Base-by-base conservation (phyloP, 2,329 filamentous ascomycete species). In the Botrytis deweyae region DNA sequence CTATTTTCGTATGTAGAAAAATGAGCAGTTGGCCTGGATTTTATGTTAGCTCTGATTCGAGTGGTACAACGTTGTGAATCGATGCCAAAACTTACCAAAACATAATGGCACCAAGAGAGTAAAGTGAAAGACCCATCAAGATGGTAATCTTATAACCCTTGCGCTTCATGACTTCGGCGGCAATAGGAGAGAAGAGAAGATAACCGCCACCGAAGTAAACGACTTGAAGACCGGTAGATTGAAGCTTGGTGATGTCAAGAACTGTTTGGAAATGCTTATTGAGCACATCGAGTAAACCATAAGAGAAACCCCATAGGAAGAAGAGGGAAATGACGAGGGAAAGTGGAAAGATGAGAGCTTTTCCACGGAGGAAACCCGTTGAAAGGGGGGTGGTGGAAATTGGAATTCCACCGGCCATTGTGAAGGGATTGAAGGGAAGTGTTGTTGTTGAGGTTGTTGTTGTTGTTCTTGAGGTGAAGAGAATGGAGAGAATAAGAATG, bases 291-390 rank as follows among this genome's bases (percentile, higher is more conserved):
- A 97, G 85, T 3, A 97, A 86, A 0, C 94, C 94, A 78, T 97
- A 97, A 0, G 93, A 94, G 75, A 97, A 91, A 0, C 94, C 94
- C 94, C 94, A 97, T 4, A 97, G 84, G 76, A 97, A 89, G 83
- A 97, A 97, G 0, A 97, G 85, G 10, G 95, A 87, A 5, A 92
- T 92, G 44, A 96, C 93, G 78, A 76, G 87, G 76, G 79, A 85
- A 66, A 87, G 83, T 16, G 86, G 86, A 76, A 85, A 82, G 79
- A 87, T 85, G 71, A 87, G 83, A 22, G 78, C 78, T 52, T 73
- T 78, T 66, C 81, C 83, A 81, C 73, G 82, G 80, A 75, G 81
- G 79, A 82, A 84, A 74, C 83, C 83, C 67, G 82, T 81, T 69
- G 80, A 79, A 42, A 84, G 78, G 44, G 80, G 77, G 42, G 82